These are phyloP conservation scores for Sordariomycetes sp. DNA, from an alignment of 2,329 filamentous ascomycete genomes.

Conservation along the genomic window DNA sequence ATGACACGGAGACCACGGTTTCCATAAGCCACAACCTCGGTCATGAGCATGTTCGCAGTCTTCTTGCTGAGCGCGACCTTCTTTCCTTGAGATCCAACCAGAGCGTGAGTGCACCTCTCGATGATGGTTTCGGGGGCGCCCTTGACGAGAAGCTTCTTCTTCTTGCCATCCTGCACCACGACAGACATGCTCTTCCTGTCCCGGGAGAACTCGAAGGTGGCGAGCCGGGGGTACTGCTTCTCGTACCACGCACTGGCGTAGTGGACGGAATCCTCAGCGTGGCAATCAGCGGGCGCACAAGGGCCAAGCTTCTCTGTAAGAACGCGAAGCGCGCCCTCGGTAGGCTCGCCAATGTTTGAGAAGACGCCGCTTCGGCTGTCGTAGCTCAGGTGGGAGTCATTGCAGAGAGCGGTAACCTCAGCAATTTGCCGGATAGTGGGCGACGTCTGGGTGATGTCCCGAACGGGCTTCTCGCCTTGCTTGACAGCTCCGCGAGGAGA, in stretches of 20 bases:
- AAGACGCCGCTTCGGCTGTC: constrained; percentile 64
- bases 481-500: constrained; percentile 66
- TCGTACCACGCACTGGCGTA: constrained; percentile 79
- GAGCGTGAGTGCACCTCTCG: constrained; percentile 73
- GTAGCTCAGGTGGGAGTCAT: constrained; percentile 73
- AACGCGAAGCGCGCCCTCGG: constrained; percentile 83
- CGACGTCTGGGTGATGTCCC: constrained; percentile 57
- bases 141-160: constrained; percentile 83
- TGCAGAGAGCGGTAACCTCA: constrained; percentile 66
- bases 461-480: constrained; percentile 51
- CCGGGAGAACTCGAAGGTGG: constrained; percentile 92
- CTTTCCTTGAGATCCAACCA: constrained; percentile 68
- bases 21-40: constrained; percentile 79
- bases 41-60: constrained; percentile 55
- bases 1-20: constrained; percentile 91
- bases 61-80: constrained; percentile 58
- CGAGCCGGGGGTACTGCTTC: constrained; percentile 56
- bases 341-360: constrained; percentile 83
- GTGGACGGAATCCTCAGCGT: constrained; percentile 56
- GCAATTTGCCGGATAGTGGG: constrained; percentile 68
- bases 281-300: constrained; percentile 41
- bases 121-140: constrained; percentile 91
- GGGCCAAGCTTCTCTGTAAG: constrained; percentile 92
- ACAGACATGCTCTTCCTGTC: constrained; percentile 99
- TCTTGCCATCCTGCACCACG: constrained; percentile 55